Evolutionary conservation across 2,329 filamentous ascomycete genomes (phyloP).

Genomic region (Penicillium psychrosexuale): DNA sequence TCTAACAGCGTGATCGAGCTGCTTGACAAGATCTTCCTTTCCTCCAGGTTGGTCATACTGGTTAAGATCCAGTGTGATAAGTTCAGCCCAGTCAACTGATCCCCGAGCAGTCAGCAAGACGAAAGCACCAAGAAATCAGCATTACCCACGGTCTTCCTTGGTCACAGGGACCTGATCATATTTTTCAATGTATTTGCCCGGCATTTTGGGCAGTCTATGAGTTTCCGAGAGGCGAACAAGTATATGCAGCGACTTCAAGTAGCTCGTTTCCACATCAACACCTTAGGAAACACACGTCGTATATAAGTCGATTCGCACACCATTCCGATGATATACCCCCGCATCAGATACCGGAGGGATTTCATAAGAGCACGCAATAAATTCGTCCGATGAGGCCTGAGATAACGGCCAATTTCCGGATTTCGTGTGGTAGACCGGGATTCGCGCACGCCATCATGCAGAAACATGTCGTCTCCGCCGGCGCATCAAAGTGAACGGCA

Average conservation of each 20-base stretch:
- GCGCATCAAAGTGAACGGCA: background rate
- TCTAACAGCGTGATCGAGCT: conserved; percentile 55
- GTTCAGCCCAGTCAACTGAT: conserved; percentile 52
- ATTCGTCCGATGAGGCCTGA: conserved; percentile 4
- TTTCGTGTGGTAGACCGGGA: conserved; percentile 1
- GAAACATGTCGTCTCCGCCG: conserved; percentile 11
- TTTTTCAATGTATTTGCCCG: conserved; percentile 32
- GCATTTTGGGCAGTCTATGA: conserved; percentile 16
- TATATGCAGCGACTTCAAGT: background rate
- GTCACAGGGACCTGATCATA: conserved; percentile 50
- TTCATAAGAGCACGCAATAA: conserved; percentile 27
- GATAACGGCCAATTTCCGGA: conserved; percentile 11
- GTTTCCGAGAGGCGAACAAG: background rate
- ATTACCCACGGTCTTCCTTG: conserved; percentile 37
- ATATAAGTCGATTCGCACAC: background rate
- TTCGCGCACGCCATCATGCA: conserved; percentile 25
- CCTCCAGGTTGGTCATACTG: conserved; percentile 55
- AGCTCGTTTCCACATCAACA: background rate
- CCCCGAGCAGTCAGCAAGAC: conserved; percentile 9
- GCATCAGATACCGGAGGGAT: conserved; percentile 6
- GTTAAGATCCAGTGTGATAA: conserved; percentile 57
- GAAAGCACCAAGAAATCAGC: background rate
- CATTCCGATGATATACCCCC: background rate
- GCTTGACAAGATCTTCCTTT: conserved; percentile 53
- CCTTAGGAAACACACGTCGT: background rate